Percentiles rank a stretch among this genome's conserved stretches.
Conservation (phyloP, 2,329 filamentous ascomycete species). For the Stagonosporopsis vannaccii region DNA sequence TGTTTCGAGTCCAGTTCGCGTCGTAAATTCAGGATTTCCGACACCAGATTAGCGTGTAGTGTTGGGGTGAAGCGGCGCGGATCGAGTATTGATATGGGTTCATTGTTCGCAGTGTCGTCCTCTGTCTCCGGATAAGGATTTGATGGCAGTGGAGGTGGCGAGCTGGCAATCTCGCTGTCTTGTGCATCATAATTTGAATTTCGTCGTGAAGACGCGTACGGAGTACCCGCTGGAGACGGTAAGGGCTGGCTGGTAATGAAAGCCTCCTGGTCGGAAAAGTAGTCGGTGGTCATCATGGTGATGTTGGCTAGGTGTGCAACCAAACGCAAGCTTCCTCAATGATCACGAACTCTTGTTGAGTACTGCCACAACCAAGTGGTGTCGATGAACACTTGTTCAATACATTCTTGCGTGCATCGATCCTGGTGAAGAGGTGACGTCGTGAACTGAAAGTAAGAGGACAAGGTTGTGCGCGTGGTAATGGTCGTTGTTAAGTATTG, state of each 20-base stretch:
- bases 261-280: slow-evolving; percentile 56
- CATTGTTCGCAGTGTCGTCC: slow-evolving; percentile 65
- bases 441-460: not conserved
- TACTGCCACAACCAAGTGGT: slow-evolving; percentile 44
- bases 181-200: slow-evolving; percentile 66
- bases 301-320: not conserved
- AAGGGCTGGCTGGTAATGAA: slow-evolving; percentile 59
- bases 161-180: slow-evolving; percentile 70
- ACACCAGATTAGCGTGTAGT: slow-evolving; percentile 90
- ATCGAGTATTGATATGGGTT: slow-evolving; percentile 78
- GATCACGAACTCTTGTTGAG: slow-evolving; percentile 7
- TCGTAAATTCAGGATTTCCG: slow-evolving; percentile 86
- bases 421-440: not conserved
- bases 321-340: not conserved
- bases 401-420: slow-evolving; percentile 34
- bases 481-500: not conserved
- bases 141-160: slow-evolving; percentile 63
- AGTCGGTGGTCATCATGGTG: slow-evolving; percentile 50
- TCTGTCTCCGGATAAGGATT: slow-evolving; percentile 56
- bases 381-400: slow-evolving; percentile 28
- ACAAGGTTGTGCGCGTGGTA: not conserved
- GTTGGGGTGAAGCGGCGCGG: slow-evolving; percentile 94
- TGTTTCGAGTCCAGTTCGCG: slow-evolving; percentile 91
- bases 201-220: slow-evolving; percentile 72
- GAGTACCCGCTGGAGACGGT: slow-evolving; percentile 74